Evolutionary conservation across 1,284 basidiomycete species (phyloP).

Genomic region (Cerioporus squamosus): DNA sequence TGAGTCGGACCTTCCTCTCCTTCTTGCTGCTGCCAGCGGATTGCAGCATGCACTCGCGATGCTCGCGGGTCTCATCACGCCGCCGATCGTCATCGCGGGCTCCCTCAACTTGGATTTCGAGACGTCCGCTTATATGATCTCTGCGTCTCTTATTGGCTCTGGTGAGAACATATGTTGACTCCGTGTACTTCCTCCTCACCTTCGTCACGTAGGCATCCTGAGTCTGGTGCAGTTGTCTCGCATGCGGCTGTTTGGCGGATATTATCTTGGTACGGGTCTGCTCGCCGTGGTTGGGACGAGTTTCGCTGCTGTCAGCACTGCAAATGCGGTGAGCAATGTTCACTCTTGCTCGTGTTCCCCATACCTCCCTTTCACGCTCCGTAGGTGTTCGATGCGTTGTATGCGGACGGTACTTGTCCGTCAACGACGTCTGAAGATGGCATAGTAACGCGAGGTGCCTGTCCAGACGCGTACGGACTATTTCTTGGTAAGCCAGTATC

Average conservation of each 20-base stretch:
- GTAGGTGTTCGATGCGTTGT: constrained; percentile 72
- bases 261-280: constrained; percentile 79
- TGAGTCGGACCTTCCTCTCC: constrained; percentile 68
- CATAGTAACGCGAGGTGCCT: constrained; percentile 59
- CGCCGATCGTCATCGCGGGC: constrained; percentile 80
- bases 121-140: constrained; percentile 80
- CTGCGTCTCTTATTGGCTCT: constrained; percentile 78
- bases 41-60: constrained; percentile 83
- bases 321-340: constrained; percentile 55
- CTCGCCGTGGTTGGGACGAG: constrained; percentile 87
- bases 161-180: constrained; percentile 46
- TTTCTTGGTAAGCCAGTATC: constrained; percentile 57
- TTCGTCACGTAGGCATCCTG: constrained; percentile 54
- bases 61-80: constrained; percentile 70
- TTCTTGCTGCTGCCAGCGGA: constrained; percentile 70
- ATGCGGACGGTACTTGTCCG: constrained; percentile 79
- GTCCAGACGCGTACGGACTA: constrained; percentile 83
- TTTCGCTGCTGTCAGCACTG: constrained; percentile 82
- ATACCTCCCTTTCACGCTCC: background rate
- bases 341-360: background rate
- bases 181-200: background rate
- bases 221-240: constrained; percentile 79
- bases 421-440: constrained; percentile 63
- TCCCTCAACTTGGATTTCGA: constrained; percentile 57
- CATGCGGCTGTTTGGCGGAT: constrained; percentile 59